A percentile compares a stretch with the other conserved stretches of the same genome.
phyloP scores from a whole-genome alignment of 345 rosid genomes.

The Pugionium cornutum region DNA sequence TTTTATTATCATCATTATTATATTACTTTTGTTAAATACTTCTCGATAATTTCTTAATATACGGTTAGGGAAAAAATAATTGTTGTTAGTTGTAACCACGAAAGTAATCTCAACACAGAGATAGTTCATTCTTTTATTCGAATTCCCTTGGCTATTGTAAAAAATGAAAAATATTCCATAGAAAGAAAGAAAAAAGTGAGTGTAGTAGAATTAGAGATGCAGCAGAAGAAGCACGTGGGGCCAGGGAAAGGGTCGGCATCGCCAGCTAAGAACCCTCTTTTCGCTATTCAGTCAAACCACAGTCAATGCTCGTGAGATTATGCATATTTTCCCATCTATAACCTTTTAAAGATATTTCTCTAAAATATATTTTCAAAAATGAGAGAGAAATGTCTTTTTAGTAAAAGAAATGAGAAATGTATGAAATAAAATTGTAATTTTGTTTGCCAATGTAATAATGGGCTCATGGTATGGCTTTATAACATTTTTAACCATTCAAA shows the following conservation, averaged over 20 bases:
- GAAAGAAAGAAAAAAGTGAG: not conserved
- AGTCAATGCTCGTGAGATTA: slow-evolving; percentile 20
- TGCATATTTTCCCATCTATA: not conserved
- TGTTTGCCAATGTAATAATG: not conserved
- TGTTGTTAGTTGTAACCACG: too few species aligned
- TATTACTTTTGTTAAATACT: not conserved
- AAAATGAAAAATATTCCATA: too few species aligned
- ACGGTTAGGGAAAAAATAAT: too few species aligned
- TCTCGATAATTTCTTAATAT: not conserved
- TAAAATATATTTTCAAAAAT: too few species aligned
- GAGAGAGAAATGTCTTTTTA: too few species aligned
- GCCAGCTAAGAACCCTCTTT: slow-evolving; percentile 49
- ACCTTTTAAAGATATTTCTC: not conserved
- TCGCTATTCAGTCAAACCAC: slow-evolving; percentile 44
- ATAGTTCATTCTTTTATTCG: too few species aligned
- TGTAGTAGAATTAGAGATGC: not conserved
- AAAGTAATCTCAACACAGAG: too few species aligned
- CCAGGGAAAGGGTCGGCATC: slow-evolving; percentile 46
- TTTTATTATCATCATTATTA: not conserved
- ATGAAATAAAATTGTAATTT: not conserved
- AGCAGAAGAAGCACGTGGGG: slow-evolving; percentile 46
- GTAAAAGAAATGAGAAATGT: not conserved
- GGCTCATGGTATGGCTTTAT: too few species aligned
- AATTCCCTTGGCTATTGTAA: too few species aligned
- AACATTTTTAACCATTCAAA: too few species aligned